phyloP scores from a whole-genome alignment of 2,329 filamentous ascomycete genomes.

The Diplodia seriata region DNA sequence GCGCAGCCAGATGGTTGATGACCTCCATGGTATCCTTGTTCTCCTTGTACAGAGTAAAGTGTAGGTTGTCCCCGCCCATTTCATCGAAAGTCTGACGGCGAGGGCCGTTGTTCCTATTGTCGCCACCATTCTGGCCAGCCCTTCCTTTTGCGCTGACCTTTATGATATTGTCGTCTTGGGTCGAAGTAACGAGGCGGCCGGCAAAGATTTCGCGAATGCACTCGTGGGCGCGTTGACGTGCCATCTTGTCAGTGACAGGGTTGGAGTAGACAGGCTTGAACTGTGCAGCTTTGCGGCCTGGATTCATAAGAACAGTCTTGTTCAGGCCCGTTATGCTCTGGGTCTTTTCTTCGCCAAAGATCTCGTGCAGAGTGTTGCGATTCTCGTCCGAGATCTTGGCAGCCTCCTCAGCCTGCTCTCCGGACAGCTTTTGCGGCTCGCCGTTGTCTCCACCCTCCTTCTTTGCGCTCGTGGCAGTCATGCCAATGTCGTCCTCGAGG shows the following conservation, averaged over 20 bases:
- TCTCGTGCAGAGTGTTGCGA: conserved; percentile 46
- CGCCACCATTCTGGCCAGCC: conserved; percentile 1
- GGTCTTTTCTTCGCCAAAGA: conserved; percentile 61
- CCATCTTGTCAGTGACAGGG: conserved; percentile 65
- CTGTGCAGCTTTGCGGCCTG: conserved; percentile 62
- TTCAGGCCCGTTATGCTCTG: conserved; percentile 63
- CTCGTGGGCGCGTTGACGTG: conserved; percentile 69
- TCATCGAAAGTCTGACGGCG: conserved; percentile 61
- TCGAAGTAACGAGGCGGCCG: conserved; percentile 78
- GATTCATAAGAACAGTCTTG: conserved; percentile 59
- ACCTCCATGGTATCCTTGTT: conserved; percentile 97
- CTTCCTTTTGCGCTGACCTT: conserved; percentile 58
- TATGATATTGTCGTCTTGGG: conserved; percentile 73
- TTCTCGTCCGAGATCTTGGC: conserved; percentile 49
- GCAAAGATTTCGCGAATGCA: conserved; percentile 78
- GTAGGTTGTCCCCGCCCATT: conserved; percentile 78
- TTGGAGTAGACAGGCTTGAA: conserved; percentile 62
- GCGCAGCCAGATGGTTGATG: conserved; percentile 75
- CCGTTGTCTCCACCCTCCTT: conserved; percentile 33
- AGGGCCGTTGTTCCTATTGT: background rate
- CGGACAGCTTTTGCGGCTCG: conserved; percentile 33
- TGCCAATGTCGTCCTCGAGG: conserved; percentile 59
- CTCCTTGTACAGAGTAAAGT: conserved; percentile 94
- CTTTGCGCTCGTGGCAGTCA: conserved; percentile 18
- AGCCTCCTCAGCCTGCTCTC: conserved; percentile 31